These are phyloP conservation scores for Gossypium schwendimanii DNA, from an alignment of 441 rosid genomes.

Conservation along the genomic window DNA sequence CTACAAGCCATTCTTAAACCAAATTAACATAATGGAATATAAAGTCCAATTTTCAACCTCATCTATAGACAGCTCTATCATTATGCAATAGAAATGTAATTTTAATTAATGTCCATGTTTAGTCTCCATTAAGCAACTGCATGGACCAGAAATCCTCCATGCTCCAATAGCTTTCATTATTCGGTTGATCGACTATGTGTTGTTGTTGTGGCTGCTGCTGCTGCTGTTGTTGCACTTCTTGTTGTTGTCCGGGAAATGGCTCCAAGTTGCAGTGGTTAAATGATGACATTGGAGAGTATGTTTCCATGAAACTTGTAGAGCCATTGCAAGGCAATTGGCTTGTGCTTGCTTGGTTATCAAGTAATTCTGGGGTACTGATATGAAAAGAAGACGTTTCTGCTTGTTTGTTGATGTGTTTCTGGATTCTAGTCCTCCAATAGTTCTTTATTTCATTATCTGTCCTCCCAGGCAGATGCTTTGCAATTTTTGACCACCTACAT, in stretches of 20 bases:
- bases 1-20: constrained; percentile 5
- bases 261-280: constrained; percentile 27
- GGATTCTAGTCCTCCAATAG: constrained; percentile 92
- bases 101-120: constrained; percentile 8
- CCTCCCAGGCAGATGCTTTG: constrained; percentile 93
- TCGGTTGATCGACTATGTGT: constrained; percentile 1
- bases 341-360: constrained; percentile 46
- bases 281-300: constrained; percentile 37
- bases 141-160: constrained; percentile 91
- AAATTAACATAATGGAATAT: not conserved
- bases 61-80: not conserved
- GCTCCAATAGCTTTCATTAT: constrained; percentile 65
- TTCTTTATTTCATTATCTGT: constrained; percentile 96
- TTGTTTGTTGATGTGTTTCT: constrained; percentile 71
- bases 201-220: constrained; percentile 17
- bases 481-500: constrained; percentile 92
- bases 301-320: constrained; percentile 32
- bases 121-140: constrained; percentile 60
- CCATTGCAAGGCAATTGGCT: constrained; percentile 38
- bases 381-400: constrained; percentile 26
- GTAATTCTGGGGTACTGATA: constrained; percentile 34
- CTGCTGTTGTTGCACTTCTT: not conserved
- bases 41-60: not conserved
- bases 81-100: not conserved
- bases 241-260: constrained; percentile 17